phyloP scores from a whole-genome alignment of 768 basidiomycete species.

The Mrakia frigida region DNA sequence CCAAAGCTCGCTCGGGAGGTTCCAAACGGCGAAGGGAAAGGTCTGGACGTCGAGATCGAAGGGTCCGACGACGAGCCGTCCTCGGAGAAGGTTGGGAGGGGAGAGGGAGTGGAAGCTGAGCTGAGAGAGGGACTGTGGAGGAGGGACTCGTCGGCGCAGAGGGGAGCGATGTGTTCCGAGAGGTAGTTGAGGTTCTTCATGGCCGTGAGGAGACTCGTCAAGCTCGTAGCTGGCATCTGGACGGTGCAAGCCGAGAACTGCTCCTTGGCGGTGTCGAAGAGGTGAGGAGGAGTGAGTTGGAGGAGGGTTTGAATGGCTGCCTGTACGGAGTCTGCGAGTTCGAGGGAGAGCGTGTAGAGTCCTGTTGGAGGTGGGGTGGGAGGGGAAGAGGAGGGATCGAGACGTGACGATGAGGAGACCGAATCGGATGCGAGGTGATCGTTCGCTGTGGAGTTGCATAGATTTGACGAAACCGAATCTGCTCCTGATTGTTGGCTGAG shows the following conservation, averaged over 20 bases:
- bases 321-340: constrained; percentile 86
- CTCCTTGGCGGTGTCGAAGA: constrained; percentile 87
- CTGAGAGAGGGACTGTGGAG: constrained; percentile 3
- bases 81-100: background rate
- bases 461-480: background rate
- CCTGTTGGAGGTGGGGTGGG: constrained; percentile 33
- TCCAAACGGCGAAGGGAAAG: background rate
- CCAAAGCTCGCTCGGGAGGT: constrained; percentile 2
- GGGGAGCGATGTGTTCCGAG: constrained; percentile 55
- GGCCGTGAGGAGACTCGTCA: constrained; percentile 80
- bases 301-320: constrained; percentile 85
- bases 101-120: background rate
- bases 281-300: constrained; percentile 80
- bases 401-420: background rate
- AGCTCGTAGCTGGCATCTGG: constrained; percentile 76
- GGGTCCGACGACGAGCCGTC: background rate
- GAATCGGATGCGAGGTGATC: background rate
- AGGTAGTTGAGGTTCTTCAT: constrained; percentile 94
- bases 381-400: background rate
- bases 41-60: background rate
- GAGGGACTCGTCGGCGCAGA: constrained; percentile 31
- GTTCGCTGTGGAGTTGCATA: background rate
- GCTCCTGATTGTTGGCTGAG: background rate
- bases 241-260: constrained; percentile 85
- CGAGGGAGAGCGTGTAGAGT: constrained; percentile 57